phyloP scores from a whole-genome alignment of 148 eudicot species.

The Pharnaceum exiguum region DNA sequence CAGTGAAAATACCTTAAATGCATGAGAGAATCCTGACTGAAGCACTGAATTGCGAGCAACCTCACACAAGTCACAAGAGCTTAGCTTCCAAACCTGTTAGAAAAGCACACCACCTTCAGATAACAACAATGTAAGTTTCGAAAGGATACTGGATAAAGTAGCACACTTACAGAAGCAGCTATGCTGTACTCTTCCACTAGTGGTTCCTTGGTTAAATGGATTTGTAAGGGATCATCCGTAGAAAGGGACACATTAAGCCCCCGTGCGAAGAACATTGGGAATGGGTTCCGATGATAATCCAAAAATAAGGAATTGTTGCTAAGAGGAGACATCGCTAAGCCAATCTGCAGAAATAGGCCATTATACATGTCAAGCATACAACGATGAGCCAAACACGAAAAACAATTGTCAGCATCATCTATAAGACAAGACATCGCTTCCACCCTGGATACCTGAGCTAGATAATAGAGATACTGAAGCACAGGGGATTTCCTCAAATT shows the following conservation, averaged over 20 bases:
- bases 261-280: slow-evolving; percentile 85
- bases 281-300: slow-evolving; percentile 97
- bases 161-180: slow-evolving; percentile 82
- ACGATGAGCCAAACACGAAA: background rate
- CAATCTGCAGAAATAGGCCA: slow-evolving; percentile 58
- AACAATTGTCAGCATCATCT: background rate
- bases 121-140: slow-evolving; percentile 1
- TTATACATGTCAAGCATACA: slow-evolving; percentile 1
- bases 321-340: slow-evolving; percentile 97
- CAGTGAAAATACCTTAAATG: slow-evolving; percentile 74
- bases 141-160: slow-evolving; percentile 2
- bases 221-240: slow-evolving; percentile 96
- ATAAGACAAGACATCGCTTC: background rate
- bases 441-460: slow-evolving; percentile 62
- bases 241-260: slow-evolving; percentile 99
- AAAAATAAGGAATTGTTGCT: slow-evolving; percentile 98
- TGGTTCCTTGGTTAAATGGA: slow-evolving; percentile 95
- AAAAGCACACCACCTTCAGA: slow-evolving; percentile 6
- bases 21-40: slow-evolving; percentile 97
- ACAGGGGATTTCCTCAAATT: slow-evolving; percentile 97
- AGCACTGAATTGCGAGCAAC: slow-evolving; percentile 96
- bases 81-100: slow-evolving; percentile 88
- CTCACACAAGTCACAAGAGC: slow-evolving; percentile 94
- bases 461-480: slow-evolving; percentile 90
- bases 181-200: slow-evolving; percentile 98